phyloP scores from a whole-genome alignment of 805 yeast species.

The Candida gorgasii region DNA sequence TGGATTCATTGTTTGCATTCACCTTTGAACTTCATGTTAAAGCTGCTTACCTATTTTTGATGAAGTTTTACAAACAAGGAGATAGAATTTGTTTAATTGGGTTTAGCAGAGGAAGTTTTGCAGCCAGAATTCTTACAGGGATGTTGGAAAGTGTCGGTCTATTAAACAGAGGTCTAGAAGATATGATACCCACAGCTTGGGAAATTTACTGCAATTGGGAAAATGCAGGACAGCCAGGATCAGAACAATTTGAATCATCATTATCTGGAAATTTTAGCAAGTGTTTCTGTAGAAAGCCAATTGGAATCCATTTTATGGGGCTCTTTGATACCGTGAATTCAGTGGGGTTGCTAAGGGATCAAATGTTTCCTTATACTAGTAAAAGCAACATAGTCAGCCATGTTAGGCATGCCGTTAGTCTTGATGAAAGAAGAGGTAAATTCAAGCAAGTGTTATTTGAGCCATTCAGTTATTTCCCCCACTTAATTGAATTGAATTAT shows the following conservation, averaged over 20 bases:
- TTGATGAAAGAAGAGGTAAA: constrained; percentile 67
- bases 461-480: constrained; percentile 21
- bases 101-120: constrained; percentile 63
- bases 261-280: constrained; percentile 54
- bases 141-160: constrained; percentile 68
- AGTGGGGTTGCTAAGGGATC: constrained; percentile 59
- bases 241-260: constrained; percentile 42
- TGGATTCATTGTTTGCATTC: constrained; percentile 53
- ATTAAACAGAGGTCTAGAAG: constrained; percentile 54
- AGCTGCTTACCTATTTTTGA: constrained; percentile 55
- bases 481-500: constrained; percentile 9
- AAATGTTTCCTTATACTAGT: constrained; percentile 59
- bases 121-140: constrained; percentile 63
- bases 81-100: constrained; percentile 61
- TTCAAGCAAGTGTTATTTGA: constrained; percentile 58
- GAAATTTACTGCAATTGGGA: constrained; percentile 61
- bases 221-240: constrained; percentile 55
- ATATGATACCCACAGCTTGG: constrained; percentile 63
- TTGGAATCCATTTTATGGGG: constrained; percentile 59
- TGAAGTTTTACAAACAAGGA: constrained; percentile 48
- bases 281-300: constrained; percentile 50
- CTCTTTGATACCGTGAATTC: constrained; percentile 71
- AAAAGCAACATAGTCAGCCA: constrained; percentile 53
- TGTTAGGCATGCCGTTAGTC: constrained; percentile 65
- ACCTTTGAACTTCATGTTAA: constrained; percentile 57